Base-by-base conservation (phyloP, 1,139 yeast species). In the Magnusiomyces paraingens region DNA sequence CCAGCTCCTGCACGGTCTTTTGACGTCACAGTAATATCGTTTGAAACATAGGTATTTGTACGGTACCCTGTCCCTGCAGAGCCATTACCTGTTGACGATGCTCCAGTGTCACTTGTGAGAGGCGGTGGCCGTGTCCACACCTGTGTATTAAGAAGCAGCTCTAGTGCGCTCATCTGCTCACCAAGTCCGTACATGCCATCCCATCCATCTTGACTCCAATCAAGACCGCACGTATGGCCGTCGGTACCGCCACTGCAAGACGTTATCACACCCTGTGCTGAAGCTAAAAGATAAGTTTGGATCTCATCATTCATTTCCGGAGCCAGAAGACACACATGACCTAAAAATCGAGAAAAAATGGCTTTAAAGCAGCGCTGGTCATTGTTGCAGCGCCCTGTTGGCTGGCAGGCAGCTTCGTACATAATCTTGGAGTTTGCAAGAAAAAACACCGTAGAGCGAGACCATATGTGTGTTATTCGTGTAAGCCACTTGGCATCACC, bases 331-430 rank as follows among this genome's bases (percentile, higher is more conserved):
- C 50, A 41, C 10, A 55, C 86, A 52, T 83, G 74, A 29, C 89
- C 91, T 60, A 90, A 70, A 66, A 86, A 83, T 64, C 96, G 76
- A 1, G 93, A 71, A 62, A 86, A 82, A 61, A 86, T 86, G 1
- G 93, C 95, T 66, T 87, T 85, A 76, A 91, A 91, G 5, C 94
- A 82, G 62, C 96, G 79, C 74, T 91, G 96, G 76, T 91, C 97
- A 55, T 81, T 86, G 71, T 88, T 83, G 75, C 98, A 91, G 21
- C 54, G 54, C 20, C 71, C 72, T 1, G 75, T 65, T 17, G 76
- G 74, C 70, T 86, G 93, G 70, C 98, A 91, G 1, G 96, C 88
- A 42, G 82, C 82, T 70, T 91, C 98, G 62, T 76, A 84, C 84
- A 88, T 78, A 57, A 87, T 73, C 47, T 78, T 70, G 26, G 43